These are phyloP conservation scores for Vachellia collinsii DNA, from an alignment of 306 rosid species.

Conservation along the genomic window DNA sequence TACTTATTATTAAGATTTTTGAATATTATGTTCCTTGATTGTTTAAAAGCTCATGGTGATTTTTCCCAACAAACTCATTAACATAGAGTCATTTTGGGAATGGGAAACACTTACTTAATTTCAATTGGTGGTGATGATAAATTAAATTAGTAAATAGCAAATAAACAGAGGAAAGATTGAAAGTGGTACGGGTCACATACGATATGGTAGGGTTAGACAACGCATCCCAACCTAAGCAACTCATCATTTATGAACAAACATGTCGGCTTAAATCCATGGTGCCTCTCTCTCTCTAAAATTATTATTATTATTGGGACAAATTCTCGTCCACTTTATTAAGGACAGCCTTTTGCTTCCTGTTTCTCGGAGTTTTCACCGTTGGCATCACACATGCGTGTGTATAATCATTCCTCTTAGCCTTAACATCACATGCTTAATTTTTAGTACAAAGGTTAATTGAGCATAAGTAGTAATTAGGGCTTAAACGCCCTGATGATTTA, in stretches of 20 bases:
- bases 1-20: too few relatives aligned
- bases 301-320: not conserved
- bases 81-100: too few relatives aligned
- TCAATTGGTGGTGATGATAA: not conserved
- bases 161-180: constrained; percentile 9
- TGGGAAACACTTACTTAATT: too few relatives aligned
- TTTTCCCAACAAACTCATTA: too few relatives aligned
- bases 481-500: not conserved
- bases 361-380: constrained; percentile 9
- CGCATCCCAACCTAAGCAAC: constrained; percentile 32
- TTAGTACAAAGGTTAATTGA: not conserved
- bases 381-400: not conserved
- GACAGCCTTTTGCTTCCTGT: constrained; percentile 30
- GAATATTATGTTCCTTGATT: too few relatives aligned
- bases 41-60: too few relatives aligned
- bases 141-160: not conserved
- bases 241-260: constrained; percentile 10
- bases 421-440: not conserved
- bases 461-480: not conserved
- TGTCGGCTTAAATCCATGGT: constrained; percentile 8
- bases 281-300: not conserved
- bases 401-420: not conserved
- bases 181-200: too few relatives aligned
- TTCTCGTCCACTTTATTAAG: not conserved
- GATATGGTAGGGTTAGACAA: constrained; percentile 33